phyloP scores from a whole-genome alignment of 306 rosid species.

The Acmispon strigosus region DNA sequence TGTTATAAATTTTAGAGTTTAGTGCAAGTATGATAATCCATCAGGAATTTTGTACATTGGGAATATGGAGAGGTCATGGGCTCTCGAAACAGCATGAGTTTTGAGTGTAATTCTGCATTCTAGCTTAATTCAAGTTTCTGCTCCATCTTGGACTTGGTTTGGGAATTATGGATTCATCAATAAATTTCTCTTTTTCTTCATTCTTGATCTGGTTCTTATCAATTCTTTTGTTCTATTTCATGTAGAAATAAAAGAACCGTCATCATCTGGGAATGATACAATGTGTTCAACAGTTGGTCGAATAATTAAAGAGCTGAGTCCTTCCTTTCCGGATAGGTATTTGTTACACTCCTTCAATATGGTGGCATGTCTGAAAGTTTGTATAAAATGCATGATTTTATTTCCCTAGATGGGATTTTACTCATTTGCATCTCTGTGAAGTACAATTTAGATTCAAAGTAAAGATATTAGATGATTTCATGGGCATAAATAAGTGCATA shows the following conservation, averaged over 20 bases:
- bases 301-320: slow-evolving; percentile 36
- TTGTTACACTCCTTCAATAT: slow-evolving; percentile 9
- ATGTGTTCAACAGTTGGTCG: slow-evolving; percentile 12
- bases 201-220: background rate
- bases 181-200: background rate
- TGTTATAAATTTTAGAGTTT: too few relatives aligned
- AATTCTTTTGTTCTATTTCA: background rate
- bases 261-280: slow-evolving; percentile 16
- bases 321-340: slow-evolving; percentile 53
- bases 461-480: background rate
- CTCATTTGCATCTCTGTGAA: slow-evolving; percentile 1
- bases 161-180: too few relatives aligned
- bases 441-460: background rate
- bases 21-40: too few relatives aligned
- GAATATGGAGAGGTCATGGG: too few relatives aligned
- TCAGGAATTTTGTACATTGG: too few relatives aligned
- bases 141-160: too few relatives aligned
- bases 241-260: slow-evolving; percentile 24
- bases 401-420: background rate
- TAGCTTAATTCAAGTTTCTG: too few relatives aligned
- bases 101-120: too few relatives aligned
- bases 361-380: background rate
- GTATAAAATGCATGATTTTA: background rate
- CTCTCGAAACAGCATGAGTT: too few relatives aligned
- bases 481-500: background rate